These are phyloP conservation scores for Didymella glomerata DNA, from an alignment of 2,329 filamentous ascomycete genomes.

Conservation along the genomic window DNA sequence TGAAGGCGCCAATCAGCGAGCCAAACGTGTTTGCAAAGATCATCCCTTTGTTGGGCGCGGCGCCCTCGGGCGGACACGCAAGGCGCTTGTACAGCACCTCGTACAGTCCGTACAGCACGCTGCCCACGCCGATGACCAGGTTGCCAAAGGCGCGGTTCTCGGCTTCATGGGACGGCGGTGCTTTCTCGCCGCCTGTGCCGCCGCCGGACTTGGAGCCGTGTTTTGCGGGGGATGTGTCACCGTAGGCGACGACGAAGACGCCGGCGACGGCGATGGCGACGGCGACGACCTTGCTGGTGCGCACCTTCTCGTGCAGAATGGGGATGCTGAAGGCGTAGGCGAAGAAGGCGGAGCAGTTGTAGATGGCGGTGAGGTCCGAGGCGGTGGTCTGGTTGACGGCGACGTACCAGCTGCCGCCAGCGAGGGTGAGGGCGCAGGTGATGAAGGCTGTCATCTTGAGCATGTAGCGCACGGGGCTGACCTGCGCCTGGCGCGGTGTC, in stretches of 20 bases:
- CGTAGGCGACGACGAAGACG: conserved; percentile 95
- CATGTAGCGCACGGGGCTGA: conserved; percentile 75
- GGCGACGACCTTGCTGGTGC: conserved; percentile 83
- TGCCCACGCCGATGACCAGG: conserved; percentile 88
- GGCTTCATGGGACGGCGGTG: conserved; percentile 60
- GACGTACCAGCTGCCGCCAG: conserved; percentile 93
- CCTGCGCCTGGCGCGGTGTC: conserved; percentile 55
- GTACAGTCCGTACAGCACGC: conserved; percentile 93
- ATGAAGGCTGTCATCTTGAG: conserved; percentile 80
- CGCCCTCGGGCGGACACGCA: conserved; percentile 91
- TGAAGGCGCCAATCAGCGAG: conserved; percentile 85
- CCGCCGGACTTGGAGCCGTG: conserved; percentile 65
- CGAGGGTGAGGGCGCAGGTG: conserved; percentile 85
- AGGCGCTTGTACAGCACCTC: conserved; percentile 95
- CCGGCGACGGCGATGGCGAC: conserved; percentile 87
- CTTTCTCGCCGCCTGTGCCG: conserved; percentile 60
- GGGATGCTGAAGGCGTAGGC: conserved; percentile 97
- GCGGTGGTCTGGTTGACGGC: conserved; percentile 93
- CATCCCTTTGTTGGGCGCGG: conserved; percentile 84
- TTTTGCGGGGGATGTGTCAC: conserved; percentile 68
- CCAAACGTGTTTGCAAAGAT: conserved; percentile 95
- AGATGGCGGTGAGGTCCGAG: conserved; percentile 94
- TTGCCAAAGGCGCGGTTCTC: conserved; percentile 82
- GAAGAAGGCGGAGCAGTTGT: conserved; percentile 99
- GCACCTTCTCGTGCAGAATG: conserved; percentile 82